Conservation (phyloP, 2,329 filamentous ascomycete genomes). For the Colletotrichum sp. region DNA sequence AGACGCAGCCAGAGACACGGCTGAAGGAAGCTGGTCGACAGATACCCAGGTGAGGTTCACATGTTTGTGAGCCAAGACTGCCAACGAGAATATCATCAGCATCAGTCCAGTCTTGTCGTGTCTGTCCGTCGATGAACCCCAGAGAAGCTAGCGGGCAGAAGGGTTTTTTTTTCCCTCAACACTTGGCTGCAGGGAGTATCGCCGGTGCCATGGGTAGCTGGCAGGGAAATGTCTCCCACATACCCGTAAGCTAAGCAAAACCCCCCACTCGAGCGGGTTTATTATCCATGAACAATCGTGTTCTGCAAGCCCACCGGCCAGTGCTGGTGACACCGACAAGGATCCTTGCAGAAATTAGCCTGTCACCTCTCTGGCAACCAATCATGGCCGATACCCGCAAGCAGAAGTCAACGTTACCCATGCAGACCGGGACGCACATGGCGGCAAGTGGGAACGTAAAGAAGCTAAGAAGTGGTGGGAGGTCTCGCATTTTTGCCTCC, state of each 20-base stretch:
- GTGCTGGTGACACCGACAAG: background rate
- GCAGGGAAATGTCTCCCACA: slow-evolving; percentile 8
- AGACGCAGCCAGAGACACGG: background rate
- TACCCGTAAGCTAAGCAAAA: slow-evolving; percentile 6
- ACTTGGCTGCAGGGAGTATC: slow-evolving; percentile 15
- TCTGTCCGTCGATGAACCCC: background rate
- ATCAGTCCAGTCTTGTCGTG: background rate
- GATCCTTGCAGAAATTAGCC: slow-evolving; percentile 2
- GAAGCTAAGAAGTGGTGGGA: background rate
- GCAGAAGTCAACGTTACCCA: background rate
- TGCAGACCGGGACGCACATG: slow-evolving; percentile 3
- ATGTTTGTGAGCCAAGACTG: background rate
- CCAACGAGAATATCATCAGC: background rate
- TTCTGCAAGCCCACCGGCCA: background rate
- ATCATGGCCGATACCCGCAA: background rate
- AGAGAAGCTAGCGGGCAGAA: background rate
- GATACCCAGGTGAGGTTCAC: background rate
- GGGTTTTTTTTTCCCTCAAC: slow-evolving; percentile 7
- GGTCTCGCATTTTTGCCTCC: background rate
- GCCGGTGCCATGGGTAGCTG: background rate
- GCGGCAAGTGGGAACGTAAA: slow-evolving; percentile 9
- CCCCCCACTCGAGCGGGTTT: slow-evolving; percentile 7
- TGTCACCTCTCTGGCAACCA: background rate
- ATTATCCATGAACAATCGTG: slow-evolving; percentile 7
- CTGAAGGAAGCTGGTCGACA: background rate